Percentiles rank a stretch among this genome's conserved stretches.
Evolutionary conservation across 495 filamentous ascomycete species (phyloP).

Genomic region (Penicillium dipodomyicola): DNA sequence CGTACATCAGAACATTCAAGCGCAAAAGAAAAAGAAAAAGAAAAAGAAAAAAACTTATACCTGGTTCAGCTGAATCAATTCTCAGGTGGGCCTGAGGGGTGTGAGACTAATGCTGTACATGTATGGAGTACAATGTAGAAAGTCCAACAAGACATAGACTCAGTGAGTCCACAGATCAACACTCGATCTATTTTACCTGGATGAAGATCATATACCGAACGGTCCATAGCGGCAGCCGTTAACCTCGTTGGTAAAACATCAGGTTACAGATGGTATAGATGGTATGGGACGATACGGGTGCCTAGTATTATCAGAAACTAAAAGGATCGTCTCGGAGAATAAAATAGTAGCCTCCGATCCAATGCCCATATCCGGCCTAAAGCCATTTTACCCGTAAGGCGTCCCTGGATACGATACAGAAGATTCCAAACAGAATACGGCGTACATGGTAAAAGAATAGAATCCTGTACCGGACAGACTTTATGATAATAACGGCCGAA

Average conservation of each 20-base stretch:
- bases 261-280: constrained; percentile 7
- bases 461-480: constrained; percentile 13
- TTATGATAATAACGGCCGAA: constrained; percentile 16
- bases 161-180: constrained; percentile 7
- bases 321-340: constrained; percentile 16
- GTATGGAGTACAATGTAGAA: background rate
- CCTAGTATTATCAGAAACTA: constrained; percentile 13
- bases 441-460: constrained; percentile 1
- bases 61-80: background rate
- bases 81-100: background rate
- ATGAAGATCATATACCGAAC: constrained; percentile 11
- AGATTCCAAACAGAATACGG: background rate
- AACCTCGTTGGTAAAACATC: constrained; percentile 6
- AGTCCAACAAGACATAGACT: constrained; percentile 3
- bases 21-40: background rate
- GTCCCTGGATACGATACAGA: background rate
- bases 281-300: background rate
- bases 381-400: background rate
- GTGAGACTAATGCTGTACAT: background rate
- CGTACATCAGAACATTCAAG: background rate
- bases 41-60: background rate
- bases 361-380: constrained; percentile 4
- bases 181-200: constrained; percentile 11
- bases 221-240: constrained; percentile 8
- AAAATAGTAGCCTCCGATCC: constrained; percentile 11